These are phyloP conservation scores for Fusarium bactridioides DNA, from an alignment of 2,329 filamentous ascomycete genomes.

Conservation along the genomic window DNA sequence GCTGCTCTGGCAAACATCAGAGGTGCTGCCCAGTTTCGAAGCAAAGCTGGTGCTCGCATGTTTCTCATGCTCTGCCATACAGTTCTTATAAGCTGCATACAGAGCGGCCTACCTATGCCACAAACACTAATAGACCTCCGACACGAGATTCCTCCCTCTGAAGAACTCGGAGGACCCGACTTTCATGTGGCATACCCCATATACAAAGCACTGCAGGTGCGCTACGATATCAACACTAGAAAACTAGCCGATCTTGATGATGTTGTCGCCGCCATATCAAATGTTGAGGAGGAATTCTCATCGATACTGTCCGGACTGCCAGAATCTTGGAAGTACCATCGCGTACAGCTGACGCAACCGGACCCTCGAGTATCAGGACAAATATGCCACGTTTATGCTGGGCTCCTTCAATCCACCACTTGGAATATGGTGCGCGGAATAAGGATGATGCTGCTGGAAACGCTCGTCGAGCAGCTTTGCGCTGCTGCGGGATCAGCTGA, in stretches of 20 bases:
- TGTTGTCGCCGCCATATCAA: constrained; percentile 48
- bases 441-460: constrained; percentile 58
- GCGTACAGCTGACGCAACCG: constrained; percentile 48
- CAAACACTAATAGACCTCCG: constrained; percentile 57
- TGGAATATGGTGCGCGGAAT: constrained; percentile 59
- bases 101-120: constrained; percentile 58
- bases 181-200: constrained; percentile 55
- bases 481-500: constrained; percentile 12
- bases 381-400: constrained; percentile 56
- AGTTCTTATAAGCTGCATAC: constrained; percentile 61
- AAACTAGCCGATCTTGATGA: constrained; percentile 47
- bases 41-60: constrained; percentile 57
- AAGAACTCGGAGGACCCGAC: constrained; percentile 50
- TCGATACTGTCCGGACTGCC: constrained; percentile 50
- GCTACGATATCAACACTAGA: constrained; percentile 55
- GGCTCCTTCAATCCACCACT: constrained; percentile 54
- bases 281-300: constrained; percentile 55
- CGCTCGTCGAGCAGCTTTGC: constrained; percentile 54
- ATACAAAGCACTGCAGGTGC: constrained; percentile 55
- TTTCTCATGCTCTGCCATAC: constrained; percentile 63
- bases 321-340: constrained; percentile 52
- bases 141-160: constrained; percentile 49
- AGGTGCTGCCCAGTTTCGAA: constrained; percentile 56
- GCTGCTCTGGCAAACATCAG: constrained; percentile 59
- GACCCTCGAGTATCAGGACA: constrained; percentile 53